These are phyloP conservation scores for Telopea speciosissima DNA, from an alignment of 177 flowering plant species.

Conservation along the genomic window DNA sequence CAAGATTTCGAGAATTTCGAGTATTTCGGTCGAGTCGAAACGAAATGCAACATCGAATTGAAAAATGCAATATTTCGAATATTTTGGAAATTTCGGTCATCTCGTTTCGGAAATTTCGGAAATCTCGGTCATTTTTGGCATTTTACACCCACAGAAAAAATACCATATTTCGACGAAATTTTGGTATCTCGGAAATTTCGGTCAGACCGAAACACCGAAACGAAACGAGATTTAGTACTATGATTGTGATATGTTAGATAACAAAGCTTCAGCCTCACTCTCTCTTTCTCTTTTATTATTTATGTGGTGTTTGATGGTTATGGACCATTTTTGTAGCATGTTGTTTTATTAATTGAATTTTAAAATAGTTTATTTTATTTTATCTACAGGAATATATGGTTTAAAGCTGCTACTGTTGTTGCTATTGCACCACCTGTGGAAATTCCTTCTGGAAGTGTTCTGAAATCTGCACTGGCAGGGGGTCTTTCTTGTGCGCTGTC, in stretches of 20 bases:
- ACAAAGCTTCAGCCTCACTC: not conserved
- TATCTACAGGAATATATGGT: constrained; percentile 72
- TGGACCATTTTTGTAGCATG: not conserved
- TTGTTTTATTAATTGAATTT: not conserved
- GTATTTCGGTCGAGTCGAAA: too few species aligned
- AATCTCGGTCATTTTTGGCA: too few species aligned
- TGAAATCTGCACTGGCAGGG: constrained; percentile 51
- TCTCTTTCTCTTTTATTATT: not conserved
- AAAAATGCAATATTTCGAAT: not conserved
- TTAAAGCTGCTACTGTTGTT: constrained; percentile 46
- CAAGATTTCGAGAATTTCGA: too few species aligned
- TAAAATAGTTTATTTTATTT: not conserved
- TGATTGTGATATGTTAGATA: not conserved
- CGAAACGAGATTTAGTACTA: too few species aligned
- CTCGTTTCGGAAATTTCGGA: too few species aligned
- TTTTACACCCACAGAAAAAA: too few species aligned
- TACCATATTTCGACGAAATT: too few species aligned
- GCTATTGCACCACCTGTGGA: constrained; percentile 44
- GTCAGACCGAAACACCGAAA: too few species aligned
- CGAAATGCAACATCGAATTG: too few species aligned
- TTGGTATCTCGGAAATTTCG: too few species aligned
- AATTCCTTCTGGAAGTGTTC: constrained; percentile 44
- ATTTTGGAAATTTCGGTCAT: too few species aligned
- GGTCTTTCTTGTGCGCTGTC: constrained; percentile 63
- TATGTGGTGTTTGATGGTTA: not conserved